Percentiles rank a stretch among this genome's conserved stretches.
Conservation (phyloP, 2,329 filamentous ascomycete species). For the Diplodia intermedia region DNA sequence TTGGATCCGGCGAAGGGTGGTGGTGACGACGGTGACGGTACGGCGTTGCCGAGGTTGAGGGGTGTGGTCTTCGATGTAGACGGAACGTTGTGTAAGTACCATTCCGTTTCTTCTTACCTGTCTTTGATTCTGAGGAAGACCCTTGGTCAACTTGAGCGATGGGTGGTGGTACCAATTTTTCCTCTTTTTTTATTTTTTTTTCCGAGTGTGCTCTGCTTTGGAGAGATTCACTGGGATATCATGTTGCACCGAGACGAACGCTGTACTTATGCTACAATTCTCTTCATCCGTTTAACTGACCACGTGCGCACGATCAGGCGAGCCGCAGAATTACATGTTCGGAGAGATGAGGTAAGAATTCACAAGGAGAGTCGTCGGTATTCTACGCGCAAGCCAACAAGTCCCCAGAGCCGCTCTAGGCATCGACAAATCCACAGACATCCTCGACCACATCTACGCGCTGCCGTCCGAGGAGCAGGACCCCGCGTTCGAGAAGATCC, state of each 20-base stretch:
- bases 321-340: constrained; percentile 98
- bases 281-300: not conserved
- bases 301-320: constrained; percentile 56
- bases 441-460: constrained; percentile 83
- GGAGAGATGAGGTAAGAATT: constrained; percentile 72
- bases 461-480: constrained; percentile 68
- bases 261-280: too few relatives aligned
- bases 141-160: not conserved
- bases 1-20: constrained; percentile 46
- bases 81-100: constrained; percentile 81
- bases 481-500: constrained; percentile 74
- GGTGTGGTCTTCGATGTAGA: constrained; percentile 90
- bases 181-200: not conserved
- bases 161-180: not conserved
- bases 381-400: not conserved
- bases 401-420: constrained; percentile 63
- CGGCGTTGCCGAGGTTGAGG: constrained; percentile 54
- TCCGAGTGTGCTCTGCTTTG: too few relatives aligned
- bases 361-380: not conserved
- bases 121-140: not conserved
- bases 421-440: constrained; percentile 78
- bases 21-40: constrained; percentile 39
- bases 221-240: too few relatives aligned
- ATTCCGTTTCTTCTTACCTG: not conserved
- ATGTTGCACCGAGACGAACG: too few relatives aligned